Evolutionary conservation across 345 rosid species (phyloP).

Genomic region (Clausena lansium): DNA sequence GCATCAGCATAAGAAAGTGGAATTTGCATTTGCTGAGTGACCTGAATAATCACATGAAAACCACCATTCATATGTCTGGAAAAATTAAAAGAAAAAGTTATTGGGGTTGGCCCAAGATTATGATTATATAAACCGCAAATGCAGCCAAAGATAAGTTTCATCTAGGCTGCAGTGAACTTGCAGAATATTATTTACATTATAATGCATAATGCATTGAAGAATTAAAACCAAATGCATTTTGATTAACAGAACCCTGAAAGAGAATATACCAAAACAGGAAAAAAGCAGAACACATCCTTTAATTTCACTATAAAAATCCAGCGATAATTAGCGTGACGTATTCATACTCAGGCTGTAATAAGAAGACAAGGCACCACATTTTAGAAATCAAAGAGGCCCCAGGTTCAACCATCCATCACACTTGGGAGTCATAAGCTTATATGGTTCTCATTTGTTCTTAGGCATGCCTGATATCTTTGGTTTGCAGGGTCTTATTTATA

Average conservation of each 20-base stretch:
- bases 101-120: background rate
- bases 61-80: background rate
- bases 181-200: background rate
- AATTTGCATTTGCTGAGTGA: constrained; percentile 94
- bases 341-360: background rate
- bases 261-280: background rate
- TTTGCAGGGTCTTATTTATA: background rate
- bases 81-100: background rate
- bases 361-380: background rate
- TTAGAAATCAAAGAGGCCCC: background rate
- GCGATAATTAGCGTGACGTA: background rate
- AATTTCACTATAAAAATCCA: background rate
- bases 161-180: background rate
- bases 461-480: background rate
- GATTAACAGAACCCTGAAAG: background rate
- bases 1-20: constrained; percentile 93
- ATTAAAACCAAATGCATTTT: background rate
- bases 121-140: background rate
- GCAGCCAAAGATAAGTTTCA: background rate
- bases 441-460: background rate
- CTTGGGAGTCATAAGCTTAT: background rate
- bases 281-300: background rate
- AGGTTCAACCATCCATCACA: background rate
- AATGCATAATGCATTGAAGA: background rate
- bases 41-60: constrained; percentile 38